These are phyloP conservation scores for Amanita rubescens DNA, from an alignment of 768 basidiomycete genomes.

Conservation along the genomic window DNA sequence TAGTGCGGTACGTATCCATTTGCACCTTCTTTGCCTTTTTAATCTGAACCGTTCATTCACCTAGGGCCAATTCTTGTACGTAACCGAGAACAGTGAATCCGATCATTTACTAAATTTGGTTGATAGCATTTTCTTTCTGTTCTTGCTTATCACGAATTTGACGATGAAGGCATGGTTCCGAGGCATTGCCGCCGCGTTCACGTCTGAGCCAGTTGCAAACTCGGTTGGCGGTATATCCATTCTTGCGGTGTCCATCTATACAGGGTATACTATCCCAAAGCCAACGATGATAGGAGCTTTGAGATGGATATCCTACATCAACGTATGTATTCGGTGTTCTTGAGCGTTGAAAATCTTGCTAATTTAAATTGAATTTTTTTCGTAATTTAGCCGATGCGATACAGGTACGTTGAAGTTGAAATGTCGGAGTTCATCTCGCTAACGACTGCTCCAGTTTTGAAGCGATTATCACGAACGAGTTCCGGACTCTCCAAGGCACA, in stretches of 20 bases:
- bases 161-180: constrained; percentile 77
- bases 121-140: constrained; percentile 49
- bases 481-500: constrained; percentile 56
- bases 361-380: neutral
- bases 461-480: constrained; percentile 75
- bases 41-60: neutral
- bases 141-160: constrained; percentile 47
- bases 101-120: constrained; percentile 3
- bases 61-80: constrained; percentile 56
- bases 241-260: constrained; percentile 23
- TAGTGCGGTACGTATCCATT: constrained; percentile 22
- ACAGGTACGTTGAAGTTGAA: constrained; percentile 19
- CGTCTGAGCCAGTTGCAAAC: constrained; percentile 53
- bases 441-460: constrained; percentile 40
- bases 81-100: constrained; percentile 9
- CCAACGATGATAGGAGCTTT: constrained; percentile 63
- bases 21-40: too few species aligned
- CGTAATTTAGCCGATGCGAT: constrained; percentile 5
- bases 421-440: neutral
- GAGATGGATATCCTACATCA: constrained; percentile 60
- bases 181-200: constrained; percentile 51
- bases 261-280: constrained; percentile 41
- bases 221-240: constrained; percentile 41
- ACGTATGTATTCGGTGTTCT: constrained; percentile 27
- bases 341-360: neutral